Conservation (phyloP, 495 filamentous ascomycete species). For the Gamarada debralockiae region DNA sequence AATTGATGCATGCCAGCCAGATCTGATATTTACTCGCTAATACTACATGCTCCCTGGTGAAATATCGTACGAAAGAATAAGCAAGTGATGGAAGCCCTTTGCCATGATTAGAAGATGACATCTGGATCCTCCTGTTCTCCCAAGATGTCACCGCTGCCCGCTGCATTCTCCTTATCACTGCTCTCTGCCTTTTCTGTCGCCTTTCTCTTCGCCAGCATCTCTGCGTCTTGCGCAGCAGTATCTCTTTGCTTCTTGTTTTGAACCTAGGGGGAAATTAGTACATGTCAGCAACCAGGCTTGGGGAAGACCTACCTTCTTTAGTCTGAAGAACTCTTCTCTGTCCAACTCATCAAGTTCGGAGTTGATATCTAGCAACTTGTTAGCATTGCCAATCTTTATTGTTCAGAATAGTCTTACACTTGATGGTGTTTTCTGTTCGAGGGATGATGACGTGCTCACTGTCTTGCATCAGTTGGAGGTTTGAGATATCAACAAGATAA, state of each 20-base stretch:
- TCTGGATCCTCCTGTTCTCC: conserved; percentile 88
- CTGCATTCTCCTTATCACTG: conserved; percentile 40
- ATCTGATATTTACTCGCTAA: conserved; percentile 18
- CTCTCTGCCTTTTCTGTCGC: conserved; percentile 33
- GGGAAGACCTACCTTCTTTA: conserved; percentile 74
- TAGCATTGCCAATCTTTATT: not conserved
- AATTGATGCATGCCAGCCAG: conserved; percentile 4
- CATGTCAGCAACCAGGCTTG: not conserved
- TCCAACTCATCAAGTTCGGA: conserved; percentile 97
- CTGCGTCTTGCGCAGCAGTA: conserved; percentile 66
- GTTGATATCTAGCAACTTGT: conserved; percentile 74
- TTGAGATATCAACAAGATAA: not conserved
- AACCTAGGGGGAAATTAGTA: conserved; percentile 34
- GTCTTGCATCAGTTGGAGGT: not conserved
- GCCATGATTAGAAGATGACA: conserved; percentile 74
- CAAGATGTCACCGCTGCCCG: conserved; percentile 54
- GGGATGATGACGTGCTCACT: conserved; percentile 97
- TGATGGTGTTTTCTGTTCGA: conserved; percentile 97
- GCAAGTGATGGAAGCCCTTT: not conserved
- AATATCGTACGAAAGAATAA: conserved; percentile 5
- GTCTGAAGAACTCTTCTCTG: conserved; percentile 94
- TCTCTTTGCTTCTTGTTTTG: conserved; percentile 93
- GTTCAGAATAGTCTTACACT: conserved; percentile 52
- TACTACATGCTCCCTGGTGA: conserved; percentile 18
- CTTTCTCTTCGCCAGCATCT: conserved; percentile 59